Percentiles rank a stretch among this genome's conserved stretches.
These are phyloP conservation scores for Cordyceps javanica DNA, from an alignment of 2,329 filamentous ascomycete species.

Conservation along the genomic window DNA sequence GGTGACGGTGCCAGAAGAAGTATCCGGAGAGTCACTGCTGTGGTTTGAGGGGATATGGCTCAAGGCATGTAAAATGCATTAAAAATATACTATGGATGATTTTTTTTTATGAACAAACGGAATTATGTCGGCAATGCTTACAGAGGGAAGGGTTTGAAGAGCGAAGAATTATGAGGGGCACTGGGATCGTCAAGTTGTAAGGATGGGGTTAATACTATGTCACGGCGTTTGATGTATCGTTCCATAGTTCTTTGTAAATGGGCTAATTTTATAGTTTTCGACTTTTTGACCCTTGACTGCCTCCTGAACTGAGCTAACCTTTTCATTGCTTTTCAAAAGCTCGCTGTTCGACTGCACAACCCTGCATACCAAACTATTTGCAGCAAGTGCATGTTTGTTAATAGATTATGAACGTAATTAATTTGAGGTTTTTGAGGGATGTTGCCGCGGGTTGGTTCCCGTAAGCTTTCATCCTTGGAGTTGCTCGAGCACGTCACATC, in stretches of 20 bases:
- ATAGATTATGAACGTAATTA: too few relatives aligned
- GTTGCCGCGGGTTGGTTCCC: too few relatives aligned
- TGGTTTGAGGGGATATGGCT: conserved; percentile 23
- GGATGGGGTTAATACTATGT: neutral
- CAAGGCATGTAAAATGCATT: neutral
- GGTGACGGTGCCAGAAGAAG: conserved; percentile 81
- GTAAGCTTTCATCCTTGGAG: too few relatives aligned
- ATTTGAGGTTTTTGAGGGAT: too few relatives aligned
- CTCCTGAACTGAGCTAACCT: too few relatives aligned
- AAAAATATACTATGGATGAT: conserved; percentile 5
- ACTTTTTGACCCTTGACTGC: too few relatives aligned
- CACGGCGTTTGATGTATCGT: neutral
- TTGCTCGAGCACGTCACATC: too few relatives aligned
- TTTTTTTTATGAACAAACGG: conserved; percentile 2
- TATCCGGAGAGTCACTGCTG: conserved; percentile 66
- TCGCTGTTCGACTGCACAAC: too few relatives aligned
- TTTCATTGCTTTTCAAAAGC: too few relatives aligned
- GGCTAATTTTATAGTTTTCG: neutral
- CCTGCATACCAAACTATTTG: too few relatives aligned
- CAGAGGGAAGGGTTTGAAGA: neutral
- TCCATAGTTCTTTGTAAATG: neutral
- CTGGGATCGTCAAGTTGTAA: neutral
- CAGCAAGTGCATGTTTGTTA: too few relatives aligned
- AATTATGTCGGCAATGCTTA: neutral
- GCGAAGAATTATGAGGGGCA: neutral